Evolutionary conservation across 2,329 filamentous ascomycete genomes (phyloP).

Genomic region (Aspergillus melleus): DNA sequence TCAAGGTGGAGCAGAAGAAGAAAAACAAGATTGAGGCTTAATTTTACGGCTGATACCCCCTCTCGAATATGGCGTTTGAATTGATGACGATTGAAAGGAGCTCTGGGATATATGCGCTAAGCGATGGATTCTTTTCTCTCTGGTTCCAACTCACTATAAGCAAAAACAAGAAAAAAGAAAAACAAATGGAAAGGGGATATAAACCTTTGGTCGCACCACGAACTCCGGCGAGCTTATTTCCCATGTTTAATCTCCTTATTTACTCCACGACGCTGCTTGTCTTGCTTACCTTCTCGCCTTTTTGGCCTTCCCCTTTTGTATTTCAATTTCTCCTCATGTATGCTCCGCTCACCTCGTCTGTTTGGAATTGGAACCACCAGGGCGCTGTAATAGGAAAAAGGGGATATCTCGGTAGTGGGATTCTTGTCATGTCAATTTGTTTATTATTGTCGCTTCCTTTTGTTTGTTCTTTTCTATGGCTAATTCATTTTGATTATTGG

Average conservation of each 20-base stretch:
- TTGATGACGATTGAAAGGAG: slow-evolving; percentile 25
- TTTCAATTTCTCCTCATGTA: slow-evolving; percentile 10
- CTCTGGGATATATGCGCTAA: slow-evolving; percentile 13
- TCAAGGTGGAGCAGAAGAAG: slow-evolving; percentile 99
- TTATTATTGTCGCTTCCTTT: slow-evolving; percentile 9
- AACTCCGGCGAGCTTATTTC: slow-evolving; percentile 1
- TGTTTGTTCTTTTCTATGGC: slow-evolving; percentile 3
- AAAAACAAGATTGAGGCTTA: slow-evolving; percentile 61
- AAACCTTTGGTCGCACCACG: background rate
- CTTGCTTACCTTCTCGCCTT: slow-evolving; percentile 23
- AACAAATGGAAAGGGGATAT: slow-evolving; percentile 1
- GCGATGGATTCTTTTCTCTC: slow-evolving; percentile 12
- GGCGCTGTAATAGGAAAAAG: slow-evolving; percentile 44
- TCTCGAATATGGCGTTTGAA: slow-evolving; percentile 25
- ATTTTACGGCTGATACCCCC: slow-evolving; percentile 21
- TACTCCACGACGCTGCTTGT: slow-evolving; percentile 25
- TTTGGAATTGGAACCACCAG: slow-evolving; percentile 26
- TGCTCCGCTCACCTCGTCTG: slow-evolving; percentile 23
- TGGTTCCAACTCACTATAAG: background rate
- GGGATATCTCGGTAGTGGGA: slow-evolving; percentile 36
- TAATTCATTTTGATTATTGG: slow-evolving; percentile 5
- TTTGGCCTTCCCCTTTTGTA: slow-evolving; percentile 16
- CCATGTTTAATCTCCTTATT: slow-evolving; percentile 11
- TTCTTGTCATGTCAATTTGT: slow-evolving; percentile 39
- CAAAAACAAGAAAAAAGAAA: slow-evolving; percentile 4